These are phyloP conservation scores for Globisporangium echinulatum DNA, from an alignment of 352 stramenopile species.

Conservation along the genomic window DNA sequence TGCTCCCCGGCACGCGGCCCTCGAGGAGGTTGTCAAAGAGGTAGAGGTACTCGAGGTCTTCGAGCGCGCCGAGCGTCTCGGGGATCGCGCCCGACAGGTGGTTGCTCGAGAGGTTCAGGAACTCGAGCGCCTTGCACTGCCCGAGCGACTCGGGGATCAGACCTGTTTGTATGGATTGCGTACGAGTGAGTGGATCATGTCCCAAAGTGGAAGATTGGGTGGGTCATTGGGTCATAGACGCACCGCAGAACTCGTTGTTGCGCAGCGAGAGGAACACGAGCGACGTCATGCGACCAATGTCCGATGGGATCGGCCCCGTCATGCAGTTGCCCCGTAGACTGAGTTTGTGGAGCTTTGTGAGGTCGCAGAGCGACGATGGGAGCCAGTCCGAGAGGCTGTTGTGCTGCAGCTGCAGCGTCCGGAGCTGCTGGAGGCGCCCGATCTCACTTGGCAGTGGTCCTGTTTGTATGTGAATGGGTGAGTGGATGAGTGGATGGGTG, in stretches of 20 bases:
- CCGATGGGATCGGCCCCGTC: slow-evolving; percentile 43
- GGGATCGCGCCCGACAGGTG: slow-evolving; percentile 65
- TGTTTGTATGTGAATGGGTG: slow-evolving; percentile 6
- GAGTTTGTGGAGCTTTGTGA: slow-evolving; percentile 62
- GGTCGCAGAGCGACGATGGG: slow-evolving; percentile 38
- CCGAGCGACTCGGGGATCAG: slow-evolving; percentile 63
- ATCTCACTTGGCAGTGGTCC: slow-evolving; percentile 43
- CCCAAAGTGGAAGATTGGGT: background rate
- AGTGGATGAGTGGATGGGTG: background rate
- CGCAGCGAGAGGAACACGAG: slow-evolving; percentile 82
- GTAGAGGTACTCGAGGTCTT: slow-evolving; percentile 81
- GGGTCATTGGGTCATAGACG: background rate
- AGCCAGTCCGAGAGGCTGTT: slow-evolving; percentile 68
- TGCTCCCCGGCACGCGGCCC: slow-evolving; percentile 52
- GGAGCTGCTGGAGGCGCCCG: slow-evolving; percentile 47
- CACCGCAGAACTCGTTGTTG: slow-evolving; percentile 68
- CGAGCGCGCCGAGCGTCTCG: slow-evolving; percentile 55
- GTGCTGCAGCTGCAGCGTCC: slow-evolving; percentile 76
- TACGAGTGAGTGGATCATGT: background rate
- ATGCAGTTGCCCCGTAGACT: slow-evolving; percentile 78
- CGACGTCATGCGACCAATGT: slow-evolving; percentile 58
- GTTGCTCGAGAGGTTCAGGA: slow-evolving; percentile 84
- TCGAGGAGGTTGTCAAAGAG: slow-evolving; percentile 82
- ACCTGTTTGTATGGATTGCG: slow-evolving; percentile 14
- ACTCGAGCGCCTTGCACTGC: slow-evolving; percentile 70